phyloP scores from a whole-genome alignment of 169 alveolate species.

The Plasmodium adleri region DNA sequence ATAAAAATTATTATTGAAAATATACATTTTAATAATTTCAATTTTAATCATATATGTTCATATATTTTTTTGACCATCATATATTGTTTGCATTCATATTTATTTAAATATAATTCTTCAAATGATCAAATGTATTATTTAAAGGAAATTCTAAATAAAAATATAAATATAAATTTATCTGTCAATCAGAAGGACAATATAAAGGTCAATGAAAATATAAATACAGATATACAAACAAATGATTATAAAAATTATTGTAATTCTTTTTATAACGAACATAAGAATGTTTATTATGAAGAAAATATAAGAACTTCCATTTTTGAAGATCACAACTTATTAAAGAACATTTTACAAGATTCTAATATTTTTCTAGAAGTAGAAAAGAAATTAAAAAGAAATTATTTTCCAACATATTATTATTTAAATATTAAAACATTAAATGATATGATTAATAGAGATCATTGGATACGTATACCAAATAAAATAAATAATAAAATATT shows the following conservation, averaged over 20 bases:
- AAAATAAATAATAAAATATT: constrained; percentile 29
- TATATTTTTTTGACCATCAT: constrained; percentile 51
- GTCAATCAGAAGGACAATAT: background rate
- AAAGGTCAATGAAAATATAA: background rate
- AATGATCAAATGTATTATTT: constrained; percentile 28
- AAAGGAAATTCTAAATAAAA: background rate
- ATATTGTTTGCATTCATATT: constrained; percentile 46
- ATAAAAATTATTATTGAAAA: constrained; percentile 68
- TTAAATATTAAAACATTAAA: constrained; percentile 43
- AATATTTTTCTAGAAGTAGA: constrained; percentile 54
- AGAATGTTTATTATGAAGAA: constrained; percentile 23
- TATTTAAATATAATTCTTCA: constrained; percentile 52
- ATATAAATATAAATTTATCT: background rate
- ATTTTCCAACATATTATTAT: constrained; percentile 20
- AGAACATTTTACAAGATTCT: constrained; percentile 4
- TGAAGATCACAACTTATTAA: constrained; percentile 9
- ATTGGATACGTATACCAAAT: constrained; percentile 55
- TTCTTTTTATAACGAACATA: too few species aligned
- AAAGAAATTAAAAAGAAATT: constrained; percentile 38
- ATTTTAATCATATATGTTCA: constrained; percentile 33
- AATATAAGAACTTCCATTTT: background rate
- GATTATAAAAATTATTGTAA: background rate
- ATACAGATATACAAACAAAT: too few species aligned
- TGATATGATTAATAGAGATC: constrained; percentile 50
- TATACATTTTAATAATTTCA: constrained; percentile 42